phyloP scores from a whole-genome alignment of 1,284 basidiomycete genomes.

The Phellopilus nigrolimitatus region DNA sequence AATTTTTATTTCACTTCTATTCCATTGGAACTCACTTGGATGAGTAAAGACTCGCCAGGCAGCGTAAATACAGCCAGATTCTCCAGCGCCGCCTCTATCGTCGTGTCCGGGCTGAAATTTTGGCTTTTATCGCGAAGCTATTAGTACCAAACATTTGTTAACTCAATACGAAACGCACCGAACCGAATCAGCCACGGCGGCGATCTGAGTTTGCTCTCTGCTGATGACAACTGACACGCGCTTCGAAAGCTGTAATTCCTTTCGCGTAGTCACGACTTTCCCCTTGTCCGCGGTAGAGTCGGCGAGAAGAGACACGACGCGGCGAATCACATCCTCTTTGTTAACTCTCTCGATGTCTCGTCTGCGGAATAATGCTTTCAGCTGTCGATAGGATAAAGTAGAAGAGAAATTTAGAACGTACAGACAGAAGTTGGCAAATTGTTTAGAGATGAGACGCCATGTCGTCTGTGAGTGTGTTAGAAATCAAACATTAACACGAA shows the following conservation, averaged over 20 bases:
- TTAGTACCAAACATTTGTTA: not conserved
- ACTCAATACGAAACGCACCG: slow-evolving; percentile 1
- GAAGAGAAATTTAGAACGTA: not conserved
- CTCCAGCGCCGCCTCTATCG: slow-evolving; percentile 9
- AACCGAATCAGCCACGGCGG: slow-evolving; percentile 1
- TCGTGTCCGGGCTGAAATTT: slow-evolving; percentile 4
- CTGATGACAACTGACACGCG: not conserved
- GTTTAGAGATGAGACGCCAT: slow-evolving; percentile 6
- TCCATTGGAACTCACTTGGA: not conserved
- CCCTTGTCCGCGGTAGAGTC: not conserved
- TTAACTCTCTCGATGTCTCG: slow-evolving; percentile 6
- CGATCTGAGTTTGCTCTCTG: not conserved
- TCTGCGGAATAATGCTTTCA: not conserved
- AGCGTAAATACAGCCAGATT: slow-evolving; percentile 13
- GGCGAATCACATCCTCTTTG: slow-evolving; percentile 10
- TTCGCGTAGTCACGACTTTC: not conserved
- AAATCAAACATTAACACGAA: not conserved
- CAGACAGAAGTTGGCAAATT: slow-evolving; percentile 14
- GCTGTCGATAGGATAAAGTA: not conserved
- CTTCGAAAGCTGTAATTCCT: slow-evolving; percentile 4
- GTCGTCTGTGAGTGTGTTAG: slow-evolving; percentile 3
- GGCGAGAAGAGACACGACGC: slow-evolving; percentile 1
- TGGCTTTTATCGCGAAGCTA: not conserved
- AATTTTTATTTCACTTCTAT: not conserved
- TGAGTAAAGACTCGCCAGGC: slow-evolving; percentile 16